A percentile compares a stretch with the other conserved stretches of the same genome.
These are phyloP conservation scores for Lactarius akahatsu DNA, from an alignment of 768 basidiomycete genomes.

Conservation along the genomic window DNA sequence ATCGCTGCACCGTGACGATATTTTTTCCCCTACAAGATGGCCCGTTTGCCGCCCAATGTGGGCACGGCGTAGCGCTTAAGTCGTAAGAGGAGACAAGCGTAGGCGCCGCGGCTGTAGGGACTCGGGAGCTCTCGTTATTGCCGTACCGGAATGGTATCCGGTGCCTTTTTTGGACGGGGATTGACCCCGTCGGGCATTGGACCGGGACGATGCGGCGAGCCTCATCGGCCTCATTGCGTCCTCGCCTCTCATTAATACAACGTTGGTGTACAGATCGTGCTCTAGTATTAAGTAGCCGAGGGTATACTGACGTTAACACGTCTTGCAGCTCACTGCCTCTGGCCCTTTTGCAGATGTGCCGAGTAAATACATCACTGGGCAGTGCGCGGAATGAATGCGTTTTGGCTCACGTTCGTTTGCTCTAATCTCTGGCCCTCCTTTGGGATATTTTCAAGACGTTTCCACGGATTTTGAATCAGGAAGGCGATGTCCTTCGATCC, in stretches of 20 bases:
- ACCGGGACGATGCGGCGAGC: background rate
- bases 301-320: background rate
- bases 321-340: background rate
- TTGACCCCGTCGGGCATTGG: background rate
- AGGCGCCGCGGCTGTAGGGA: background rate
- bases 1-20: background rate
- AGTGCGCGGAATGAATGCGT: background rate
- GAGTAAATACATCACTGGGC: background rate
- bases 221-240: background rate
- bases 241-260: background rate
- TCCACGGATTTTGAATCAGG: background rate
- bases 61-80: background rate
- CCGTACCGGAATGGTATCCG: background rate
- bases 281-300: background rate
- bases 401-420: background rate
- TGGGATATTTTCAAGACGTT: background rate
- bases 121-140: no score
- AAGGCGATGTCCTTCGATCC: background rate
- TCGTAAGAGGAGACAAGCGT: background rate
- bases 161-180: background rate
- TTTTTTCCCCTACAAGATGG: background rate
- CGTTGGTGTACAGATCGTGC: background rate
- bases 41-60: background rate
- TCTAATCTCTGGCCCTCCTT: background rate
- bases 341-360: background rate